Conservation (phyloP, 441 rosid genomes). For the Dalechampia spathulata region DNA sequence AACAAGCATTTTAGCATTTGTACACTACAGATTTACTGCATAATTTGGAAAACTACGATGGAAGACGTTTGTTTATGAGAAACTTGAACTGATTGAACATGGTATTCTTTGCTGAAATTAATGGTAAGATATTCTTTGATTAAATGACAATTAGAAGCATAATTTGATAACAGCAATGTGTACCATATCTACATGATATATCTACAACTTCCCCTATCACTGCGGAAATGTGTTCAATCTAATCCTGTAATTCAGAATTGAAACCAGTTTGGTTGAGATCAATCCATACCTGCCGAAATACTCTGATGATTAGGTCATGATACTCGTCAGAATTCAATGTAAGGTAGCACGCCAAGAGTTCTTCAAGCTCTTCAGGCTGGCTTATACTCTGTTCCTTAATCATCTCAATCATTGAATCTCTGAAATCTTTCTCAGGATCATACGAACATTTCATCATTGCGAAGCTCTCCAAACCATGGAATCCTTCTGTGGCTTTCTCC, state of each 20-base stretch:
- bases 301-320: conserved; percentile 83
- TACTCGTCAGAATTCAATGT: conserved; percentile 61
- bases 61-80: too few relatives aligned
- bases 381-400: conserved; percentile 56
- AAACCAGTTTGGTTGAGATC: conserved; percentile 37
- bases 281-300: conserved; percentile 71
- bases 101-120: background rate
- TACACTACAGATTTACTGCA: too few relatives aligned
- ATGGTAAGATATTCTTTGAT: background rate
- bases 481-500: conserved; percentile 23
- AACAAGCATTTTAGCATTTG: too few relatives aligned
- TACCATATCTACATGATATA: conserved; percentile 13
- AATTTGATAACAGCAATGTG: background rate
- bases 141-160: background rate
- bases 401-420: conserved; percentile 93
- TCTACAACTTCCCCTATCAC: conserved; percentile 10
- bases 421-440: conserved; percentile 71
- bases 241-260: conserved; percentile 21
- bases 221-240: conserved; percentile 8
- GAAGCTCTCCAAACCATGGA: conserved; percentile 44
- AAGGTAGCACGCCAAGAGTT: conserved; percentile 80
- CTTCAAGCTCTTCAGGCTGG: conserved; percentile 65
- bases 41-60: too few relatives aligned
- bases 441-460: conserved; percentile 70
- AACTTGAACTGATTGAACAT: too few relatives aligned